A percentile compares a stretch with the other conserved stretches of the same genome.
Evolutionary conservation across 2,329 filamentous ascomycete species (phyloP).

Genomic region (Arthrinium puccinioides): DNA sequence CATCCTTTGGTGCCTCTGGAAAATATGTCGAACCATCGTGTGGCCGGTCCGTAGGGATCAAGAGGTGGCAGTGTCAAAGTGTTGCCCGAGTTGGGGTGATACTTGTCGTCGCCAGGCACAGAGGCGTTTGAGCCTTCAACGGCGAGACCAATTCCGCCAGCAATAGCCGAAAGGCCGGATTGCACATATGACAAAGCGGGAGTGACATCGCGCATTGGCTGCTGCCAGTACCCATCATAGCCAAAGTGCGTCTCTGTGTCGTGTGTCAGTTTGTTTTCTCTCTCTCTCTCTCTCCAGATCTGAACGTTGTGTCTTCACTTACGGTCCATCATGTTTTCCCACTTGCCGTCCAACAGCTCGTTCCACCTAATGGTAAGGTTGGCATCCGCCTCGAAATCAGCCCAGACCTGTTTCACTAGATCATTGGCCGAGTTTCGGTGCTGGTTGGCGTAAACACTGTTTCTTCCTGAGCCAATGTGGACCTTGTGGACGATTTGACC

Average conservation of each 20-base stretch:
- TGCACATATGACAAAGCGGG: slow-evolving; percentile 56
- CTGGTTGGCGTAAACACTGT: slow-evolving; percentile 43
- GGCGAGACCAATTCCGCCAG: slow-evolving; percentile 55
- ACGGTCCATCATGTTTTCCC: slow-evolving; percentile 55
- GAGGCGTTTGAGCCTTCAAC: slow-evolving; percentile 61
- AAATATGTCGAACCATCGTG: slow-evolving; percentile 58
- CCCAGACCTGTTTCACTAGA: slow-evolving; percentile 42
- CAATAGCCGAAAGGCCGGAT: slow-evolving; percentile 46
- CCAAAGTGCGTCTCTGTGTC: slow-evolving; percentile 43
- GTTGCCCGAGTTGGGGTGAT: slow-evolving; percentile 46
- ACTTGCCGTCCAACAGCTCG: slow-evolving; percentile 51
- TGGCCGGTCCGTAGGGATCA: slow-evolving; percentile 48
- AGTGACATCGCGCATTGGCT: slow-evolving; percentile 63
- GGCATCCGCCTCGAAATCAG: slow-evolving; percentile 49
- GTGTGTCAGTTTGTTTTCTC: not conserved
- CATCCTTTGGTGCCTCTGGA: slow-evolving; percentile 47
- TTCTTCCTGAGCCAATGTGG: slow-evolving; percentile 38
- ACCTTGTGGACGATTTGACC: slow-evolving; percentile 48
- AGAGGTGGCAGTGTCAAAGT: slow-evolving; percentile 47
- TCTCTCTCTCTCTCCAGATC: not conserved
- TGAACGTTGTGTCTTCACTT: slow-evolving; percentile 11
- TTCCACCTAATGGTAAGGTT: slow-evolving; percentile 51
- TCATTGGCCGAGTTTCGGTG: slow-evolving; percentile 43
- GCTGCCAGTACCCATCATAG: slow-evolving; percentile 55
- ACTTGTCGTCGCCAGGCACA: slow-evolving; percentile 60